Evolutionary conservation across 768 basidiomycete genomes (phyloP).

Genomic region (Amyloporia xantha): DNA sequence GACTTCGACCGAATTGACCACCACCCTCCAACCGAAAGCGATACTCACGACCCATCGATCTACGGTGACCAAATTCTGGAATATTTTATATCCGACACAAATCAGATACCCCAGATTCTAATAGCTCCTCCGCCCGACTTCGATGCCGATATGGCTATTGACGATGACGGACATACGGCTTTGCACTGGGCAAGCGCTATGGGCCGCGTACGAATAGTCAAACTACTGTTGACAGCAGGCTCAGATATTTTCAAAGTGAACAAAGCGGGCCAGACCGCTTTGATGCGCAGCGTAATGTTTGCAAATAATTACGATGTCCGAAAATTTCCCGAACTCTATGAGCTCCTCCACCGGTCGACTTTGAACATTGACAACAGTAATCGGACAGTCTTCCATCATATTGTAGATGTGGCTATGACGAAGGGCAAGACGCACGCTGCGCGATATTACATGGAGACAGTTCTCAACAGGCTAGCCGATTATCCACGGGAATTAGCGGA

Average conservation of each 20-base stretch:
- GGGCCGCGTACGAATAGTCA: constrained; percentile 95
- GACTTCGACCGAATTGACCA: constrained; percentile 39
- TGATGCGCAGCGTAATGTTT: constrained; percentile 99
- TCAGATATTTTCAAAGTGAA: constrained; percentile 98
- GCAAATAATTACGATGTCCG: constrained; percentile 99
- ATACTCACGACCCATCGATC: constrained; percentile 47
- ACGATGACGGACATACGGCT: constrained; percentile 96
- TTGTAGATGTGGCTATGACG: constrained; percentile 94
- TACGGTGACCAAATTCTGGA: constrained; percentile 96
- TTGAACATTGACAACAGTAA: constrained; percentile 98
- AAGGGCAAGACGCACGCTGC: constrained; percentile 98
- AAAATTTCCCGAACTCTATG: constrained; percentile 97
- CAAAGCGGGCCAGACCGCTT: constrained; percentile 90
- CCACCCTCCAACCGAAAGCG: constrained; percentile 37
- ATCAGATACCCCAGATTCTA: constrained; percentile 82
- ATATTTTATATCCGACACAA: constrained; percentile 97
- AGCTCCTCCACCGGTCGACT: constrained; percentile 94
- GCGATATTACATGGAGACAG: constrained; percentile 97
- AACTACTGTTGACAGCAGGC: constrained; percentile 86
- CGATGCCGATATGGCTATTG: constrained; percentile 93
- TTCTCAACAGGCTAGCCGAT: constrained; percentile 78
- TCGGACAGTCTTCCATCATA: constrained; percentile 96
- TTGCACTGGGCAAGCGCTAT: constrained; percentile 99
- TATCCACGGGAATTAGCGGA: constrained; percentile 96
- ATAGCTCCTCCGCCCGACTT: constrained; percentile 86